These are phyloP conservation scores for Populus simonii DNA, from an alignment of 345 rosid genomes.

Conservation along the genomic window DNA sequence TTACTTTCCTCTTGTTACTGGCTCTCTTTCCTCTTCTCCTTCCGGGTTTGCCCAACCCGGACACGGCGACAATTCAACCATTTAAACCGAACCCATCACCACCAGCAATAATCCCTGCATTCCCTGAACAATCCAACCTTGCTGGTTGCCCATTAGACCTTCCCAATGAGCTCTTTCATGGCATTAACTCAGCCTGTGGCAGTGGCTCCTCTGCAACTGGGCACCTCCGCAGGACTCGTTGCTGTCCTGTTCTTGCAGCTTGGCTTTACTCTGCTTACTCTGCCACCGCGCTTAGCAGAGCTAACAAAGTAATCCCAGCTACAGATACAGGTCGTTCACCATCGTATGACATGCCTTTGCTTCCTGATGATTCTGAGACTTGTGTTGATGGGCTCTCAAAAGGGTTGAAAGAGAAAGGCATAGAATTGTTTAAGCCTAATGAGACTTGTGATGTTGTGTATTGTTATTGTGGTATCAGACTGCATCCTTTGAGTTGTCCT, in stretches of 20 bases:
- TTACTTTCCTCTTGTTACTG: constrained; percentile 18
- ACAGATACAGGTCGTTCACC: constrained; percentile 20
- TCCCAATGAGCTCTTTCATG: constrained; percentile 63
- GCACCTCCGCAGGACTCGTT: constrained; percentile 52
- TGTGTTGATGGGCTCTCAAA: constrained; percentile 69
- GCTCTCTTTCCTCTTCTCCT: constrained; percentile 7
- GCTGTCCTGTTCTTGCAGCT: constrained; percentile 90
- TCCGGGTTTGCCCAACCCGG: constrained; percentile 33
- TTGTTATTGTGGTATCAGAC: constrained; percentile 84
- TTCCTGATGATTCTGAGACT: constrained; percentile 94
- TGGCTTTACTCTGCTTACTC: constrained; percentile 91
- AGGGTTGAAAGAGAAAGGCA: constrained; percentile 60
- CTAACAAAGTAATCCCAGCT: constrained; percentile 10
- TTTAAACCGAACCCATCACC: constrained; percentile 47
- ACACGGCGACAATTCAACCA: constrained; percentile 44
- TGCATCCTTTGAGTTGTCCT: constrained; percentile 70
- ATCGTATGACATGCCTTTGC: constrained; percentile 67
- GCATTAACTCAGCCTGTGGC: constrained; percentile 58
- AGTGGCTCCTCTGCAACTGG: constrained; percentile 11
- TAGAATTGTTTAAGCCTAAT: constrained; percentile 55
- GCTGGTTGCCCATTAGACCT: constrained; percentile 69
- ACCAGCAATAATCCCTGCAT: constrained; percentile 80
- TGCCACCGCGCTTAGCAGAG: constrained; percentile 53
- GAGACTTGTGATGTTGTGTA: constrained; percentile 83
- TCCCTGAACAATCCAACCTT: constrained; percentile 75